Evolutionary conservation across 441 rosid species (phyloP).

Genomic region (Biscutella auriculata): DNA sequence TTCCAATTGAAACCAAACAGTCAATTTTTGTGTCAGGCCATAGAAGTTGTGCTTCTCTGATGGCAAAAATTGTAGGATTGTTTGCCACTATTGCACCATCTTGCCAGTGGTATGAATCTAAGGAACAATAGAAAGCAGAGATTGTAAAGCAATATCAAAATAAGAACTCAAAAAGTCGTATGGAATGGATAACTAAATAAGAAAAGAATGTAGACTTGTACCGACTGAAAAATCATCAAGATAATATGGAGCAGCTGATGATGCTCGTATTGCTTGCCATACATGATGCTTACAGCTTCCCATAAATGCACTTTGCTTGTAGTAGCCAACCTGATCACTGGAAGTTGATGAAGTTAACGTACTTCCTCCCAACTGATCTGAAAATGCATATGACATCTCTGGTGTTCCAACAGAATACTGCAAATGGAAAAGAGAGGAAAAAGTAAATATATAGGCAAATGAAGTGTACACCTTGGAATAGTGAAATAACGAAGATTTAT

Average conservation of each 20-base stretch:
- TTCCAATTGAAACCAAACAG: slow-evolving; percentile 86
- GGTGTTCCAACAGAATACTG: slow-evolving; percentile 96
- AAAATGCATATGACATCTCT: slow-evolving; percentile 60
- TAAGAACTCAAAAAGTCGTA: neutral
- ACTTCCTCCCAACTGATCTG: slow-evolving; percentile 65
- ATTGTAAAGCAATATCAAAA: neutral
- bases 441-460: neutral
- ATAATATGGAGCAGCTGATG: slow-evolving; percentile 98
- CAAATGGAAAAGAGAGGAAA: slow-evolving; percentile 15
- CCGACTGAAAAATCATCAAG: slow-evolving; percentile 96
- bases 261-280: slow-evolving; percentile 98
- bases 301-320: slow-evolving; percentile 77
- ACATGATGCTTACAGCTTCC: slow-evolving; percentile 90
- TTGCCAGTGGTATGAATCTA: slow-evolving; percentile 90
- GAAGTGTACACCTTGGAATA: too few species aligned
- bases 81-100: slow-evolving; percentile 99
- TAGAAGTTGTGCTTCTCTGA: slow-evolving; percentile 98
- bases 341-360: slow-evolving; percentile 51
- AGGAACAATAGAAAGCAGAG: neutral
- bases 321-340: slow-evolving; percentile 77
- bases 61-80: slow-evolving; percentile 82
- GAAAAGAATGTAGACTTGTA: slow-evolving; percentile 22
- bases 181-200: neutral
- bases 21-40: slow-evolving; percentile 98
- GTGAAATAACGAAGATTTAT: too few species aligned